These are phyloP conservation scores for Lithocarpus polystachyus DNA, from an alignment of 306 rosid genomes.

Conservation along the genomic window DNA sequence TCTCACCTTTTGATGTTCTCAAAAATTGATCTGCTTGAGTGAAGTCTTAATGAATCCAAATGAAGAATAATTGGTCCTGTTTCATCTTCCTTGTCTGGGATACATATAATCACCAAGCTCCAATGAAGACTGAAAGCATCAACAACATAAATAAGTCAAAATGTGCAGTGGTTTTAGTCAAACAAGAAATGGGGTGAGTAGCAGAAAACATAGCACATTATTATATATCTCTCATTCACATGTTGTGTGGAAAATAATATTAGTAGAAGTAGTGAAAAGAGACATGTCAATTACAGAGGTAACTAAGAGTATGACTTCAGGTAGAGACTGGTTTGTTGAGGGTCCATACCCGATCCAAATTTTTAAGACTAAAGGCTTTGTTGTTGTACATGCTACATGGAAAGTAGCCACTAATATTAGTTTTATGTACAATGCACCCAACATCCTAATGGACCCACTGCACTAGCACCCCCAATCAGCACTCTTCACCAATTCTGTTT, in stretches of 20 bases:
- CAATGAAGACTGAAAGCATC: conserved; percentile 65
- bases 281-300: too few relatives aligned
- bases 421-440: background rate
- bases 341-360: too few relatives aligned
- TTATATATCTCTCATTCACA: background rate
- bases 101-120: conserved; percentile 93
- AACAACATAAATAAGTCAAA: conserved; percentile 29
- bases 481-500: background rate
- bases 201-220: background rate
- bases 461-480: background rate
- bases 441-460: background rate
- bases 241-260: background rate
- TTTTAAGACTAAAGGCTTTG: too few relatives aligned
- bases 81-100: conserved; percentile 78
- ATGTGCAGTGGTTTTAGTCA: background rate
- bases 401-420: background rate
- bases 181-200: background rate
- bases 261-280: too few relatives aligned
- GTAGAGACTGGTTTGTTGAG: too few relatives aligned
- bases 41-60: conserved; percentile 89
- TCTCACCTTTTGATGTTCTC: conserved; percentile 72
- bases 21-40: conserved; percentile 72
- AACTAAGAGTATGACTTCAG: too few relatives aligned
- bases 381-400: background rate
- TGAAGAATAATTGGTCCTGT: conserved; percentile 89